These are phyloP conservation scores for Pleurotus tuoliensis DNA, from an alignment of 768 basidiomycete genomes.

Conservation along the genomic window DNA sequence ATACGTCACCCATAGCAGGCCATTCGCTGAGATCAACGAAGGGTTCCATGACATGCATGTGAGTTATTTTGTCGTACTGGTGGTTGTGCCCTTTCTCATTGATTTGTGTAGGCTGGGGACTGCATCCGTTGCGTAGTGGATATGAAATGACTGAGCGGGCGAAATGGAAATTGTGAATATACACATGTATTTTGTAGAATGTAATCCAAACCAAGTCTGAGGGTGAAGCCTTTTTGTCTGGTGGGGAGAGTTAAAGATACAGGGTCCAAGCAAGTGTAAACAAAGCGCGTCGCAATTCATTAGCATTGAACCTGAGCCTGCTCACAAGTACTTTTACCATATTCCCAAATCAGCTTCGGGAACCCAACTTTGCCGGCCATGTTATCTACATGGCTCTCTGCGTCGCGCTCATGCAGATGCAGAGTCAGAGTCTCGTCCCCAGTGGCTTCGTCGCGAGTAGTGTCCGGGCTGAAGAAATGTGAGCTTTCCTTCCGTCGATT, in stretches of 20 bases:
- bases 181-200: too few relatives aligned
- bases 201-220: too few relatives aligned
- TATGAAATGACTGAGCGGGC: slow-evolving; percentile 52
- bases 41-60: slow-evolving; percentile 98
- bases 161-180: background rate
- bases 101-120: slow-evolving; percentile 55
- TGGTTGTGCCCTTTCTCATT: slow-evolving; percentile 1
- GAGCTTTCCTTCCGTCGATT: too few relatives aligned
- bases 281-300: too few relatives aligned
- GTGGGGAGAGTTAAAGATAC: too few relatives aligned
- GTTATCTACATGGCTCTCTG: background rate
- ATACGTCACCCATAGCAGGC: slow-evolving; percentile 87
- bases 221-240: too few relatives aligned
- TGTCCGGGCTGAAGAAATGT: too few relatives aligned
- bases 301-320: too few relatives aligned
- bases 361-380: background rate
- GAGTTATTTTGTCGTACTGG: slow-evolving; percentile 32
- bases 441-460: background rate
- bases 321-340: too few relatives aligned
- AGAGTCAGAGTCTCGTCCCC: background rate
- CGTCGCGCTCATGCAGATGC: background rate
- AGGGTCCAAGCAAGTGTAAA: too few relatives aligned
- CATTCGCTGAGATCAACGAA: slow-evolving; percentile 71
- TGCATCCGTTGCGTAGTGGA: slow-evolving; percentile 96
- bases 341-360: too few relatives aligned